Conservation (phyloP, 352 stramenopile species). For the Thalassiosira mediterranea region DNA sequence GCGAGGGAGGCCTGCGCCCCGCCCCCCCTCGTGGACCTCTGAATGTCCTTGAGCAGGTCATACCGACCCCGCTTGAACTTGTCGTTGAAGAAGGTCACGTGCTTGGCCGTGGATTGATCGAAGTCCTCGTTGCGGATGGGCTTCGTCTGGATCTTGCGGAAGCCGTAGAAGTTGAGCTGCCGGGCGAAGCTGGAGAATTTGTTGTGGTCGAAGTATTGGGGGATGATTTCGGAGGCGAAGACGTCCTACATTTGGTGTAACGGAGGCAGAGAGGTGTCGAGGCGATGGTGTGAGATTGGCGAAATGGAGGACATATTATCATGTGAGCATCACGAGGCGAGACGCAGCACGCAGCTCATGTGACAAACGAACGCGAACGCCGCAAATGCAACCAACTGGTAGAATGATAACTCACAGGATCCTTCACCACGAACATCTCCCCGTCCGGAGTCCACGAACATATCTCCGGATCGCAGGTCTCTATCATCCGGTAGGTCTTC, state of each 20-base stretch:
- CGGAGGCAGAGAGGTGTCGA: too few species aligned
- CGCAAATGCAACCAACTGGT: not conserved
- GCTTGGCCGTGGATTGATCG: slow-evolving; percentile 70
- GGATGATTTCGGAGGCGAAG: slow-evolving; percentile 82
- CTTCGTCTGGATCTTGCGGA: slow-evolving; percentile 76
- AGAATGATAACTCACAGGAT: slow-evolving; percentile 2
- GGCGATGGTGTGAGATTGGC: too few species aligned
- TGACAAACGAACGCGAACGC: not conserved
- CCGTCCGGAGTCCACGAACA: slow-evolving; percentile 70
- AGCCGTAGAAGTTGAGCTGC: slow-evolving; percentile 82
- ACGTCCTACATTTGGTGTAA: too few species aligned
- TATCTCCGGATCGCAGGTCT: slow-evolving; percentile 66
- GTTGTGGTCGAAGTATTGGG: slow-evolving; percentile 89
- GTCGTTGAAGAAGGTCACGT: slow-evolving; percentile 83
- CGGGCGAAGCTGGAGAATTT: slow-evolving; percentile 89
- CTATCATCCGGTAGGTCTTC: slow-evolving; percentile 77
- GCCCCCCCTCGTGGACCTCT: slow-evolving; percentile 68
- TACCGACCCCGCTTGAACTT: slow-evolving; percentile 78
- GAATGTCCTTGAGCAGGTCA: slow-evolving; percentile 78
- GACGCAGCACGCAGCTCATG: not conserved
- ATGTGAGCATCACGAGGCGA: not conserved
- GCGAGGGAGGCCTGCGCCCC: slow-evolving; percentile 32
- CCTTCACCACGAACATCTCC: slow-evolving; percentile 73
- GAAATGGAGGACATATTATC: too few species aligned
- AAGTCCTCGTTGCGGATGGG: slow-evolving; percentile 69